Conservation (phyloP, 2,329 filamentous ascomycete species). For the Colletotrichum trifolii region DNA sequence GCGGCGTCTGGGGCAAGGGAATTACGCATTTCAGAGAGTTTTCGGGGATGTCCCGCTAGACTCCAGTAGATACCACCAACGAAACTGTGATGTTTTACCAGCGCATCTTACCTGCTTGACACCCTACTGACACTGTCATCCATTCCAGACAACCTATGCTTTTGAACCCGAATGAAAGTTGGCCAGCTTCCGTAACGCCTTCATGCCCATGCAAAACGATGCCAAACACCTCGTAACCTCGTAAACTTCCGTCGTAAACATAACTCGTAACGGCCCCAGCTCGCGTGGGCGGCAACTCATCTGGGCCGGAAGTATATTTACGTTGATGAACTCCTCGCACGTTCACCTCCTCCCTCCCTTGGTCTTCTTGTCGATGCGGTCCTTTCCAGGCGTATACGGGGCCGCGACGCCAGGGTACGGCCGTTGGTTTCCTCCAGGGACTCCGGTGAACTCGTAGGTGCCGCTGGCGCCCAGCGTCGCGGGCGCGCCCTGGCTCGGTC, state of each 20-base stretch:
- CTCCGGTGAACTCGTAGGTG: conserved; percentile 62
- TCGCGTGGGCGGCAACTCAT: too few species aligned
- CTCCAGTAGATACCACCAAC: conserved; percentile 37
- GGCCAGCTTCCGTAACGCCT: conserved; percentile 7
- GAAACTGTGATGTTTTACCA: conserved; percentile 21
- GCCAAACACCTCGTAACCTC: conserved; percentile 26
- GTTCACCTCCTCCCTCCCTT: conserved; percentile 46
- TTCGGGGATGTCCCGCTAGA: conserved; percentile 32
- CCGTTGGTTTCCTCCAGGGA: conserved; percentile 52
- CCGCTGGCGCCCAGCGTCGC: conserved; percentile 56
- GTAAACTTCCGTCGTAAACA: conserved; percentile 11
- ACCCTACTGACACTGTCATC: not conserved
- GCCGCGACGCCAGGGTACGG: conserved; percentile 64
- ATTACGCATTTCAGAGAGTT: conserved; percentile 35
- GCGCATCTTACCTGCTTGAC: not conserved
- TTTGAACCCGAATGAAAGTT: not conserved
- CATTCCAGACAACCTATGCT: not conserved
- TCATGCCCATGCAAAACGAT: conserved; percentile 4
- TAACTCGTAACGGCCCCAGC: too few species aligned
- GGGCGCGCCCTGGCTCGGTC: conserved; percentile 69
- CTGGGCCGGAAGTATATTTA: not conserved
- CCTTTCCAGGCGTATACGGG: conserved; percentile 65
- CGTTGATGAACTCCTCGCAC: not conserved
- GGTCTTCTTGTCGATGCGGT: conserved; percentile 56
- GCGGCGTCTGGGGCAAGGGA: conserved; percentile 32